phyloP scores from a whole-genome alignment of 371 early-diverging fungal species.

The Spraguea lophii region DNA sequence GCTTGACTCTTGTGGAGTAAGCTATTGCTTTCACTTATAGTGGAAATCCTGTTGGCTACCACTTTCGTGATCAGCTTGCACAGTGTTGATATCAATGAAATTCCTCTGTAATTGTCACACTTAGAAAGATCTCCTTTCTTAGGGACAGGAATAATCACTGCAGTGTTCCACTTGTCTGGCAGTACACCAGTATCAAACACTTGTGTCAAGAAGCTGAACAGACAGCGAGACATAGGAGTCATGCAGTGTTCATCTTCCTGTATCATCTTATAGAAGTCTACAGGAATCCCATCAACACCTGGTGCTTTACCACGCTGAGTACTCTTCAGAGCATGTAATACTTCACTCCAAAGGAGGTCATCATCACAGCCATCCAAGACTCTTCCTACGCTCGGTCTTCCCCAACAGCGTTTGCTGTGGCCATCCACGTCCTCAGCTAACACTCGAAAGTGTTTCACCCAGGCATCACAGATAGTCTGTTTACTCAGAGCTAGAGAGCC shows the following conservation, averaged over 20 bases:
- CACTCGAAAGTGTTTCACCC: neutral
- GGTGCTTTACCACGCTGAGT: neutral
- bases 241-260: neutral
- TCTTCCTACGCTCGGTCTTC: neutral
- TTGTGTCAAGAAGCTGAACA: neutral
- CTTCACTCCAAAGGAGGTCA: neutral
- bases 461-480: neutral
- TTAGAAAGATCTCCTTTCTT: constrained; percentile 16
- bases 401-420: neutral
- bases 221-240: neutral
- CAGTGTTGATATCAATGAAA: constrained; percentile 5
- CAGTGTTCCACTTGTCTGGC: constrained; percentile 2
- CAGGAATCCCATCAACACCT: constrained; percentile 1
- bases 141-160: constrained; percentile 6
- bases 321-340: neutral
- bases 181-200: neutral
- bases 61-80: constrained; percentile 8
- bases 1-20: constrained; percentile 5
- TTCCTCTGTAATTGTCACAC: constrained; percentile 20
- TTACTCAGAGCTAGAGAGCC: neutral
- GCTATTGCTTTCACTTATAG: neutral
- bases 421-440: neutral
- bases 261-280: neutral
- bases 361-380: neutral
- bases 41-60: constrained; percentile 1